These are phyloP conservation scores for Pelargonium fulgidum DNA, from an alignment of 441 rosid species.

Conservation along the genomic window DNA sequence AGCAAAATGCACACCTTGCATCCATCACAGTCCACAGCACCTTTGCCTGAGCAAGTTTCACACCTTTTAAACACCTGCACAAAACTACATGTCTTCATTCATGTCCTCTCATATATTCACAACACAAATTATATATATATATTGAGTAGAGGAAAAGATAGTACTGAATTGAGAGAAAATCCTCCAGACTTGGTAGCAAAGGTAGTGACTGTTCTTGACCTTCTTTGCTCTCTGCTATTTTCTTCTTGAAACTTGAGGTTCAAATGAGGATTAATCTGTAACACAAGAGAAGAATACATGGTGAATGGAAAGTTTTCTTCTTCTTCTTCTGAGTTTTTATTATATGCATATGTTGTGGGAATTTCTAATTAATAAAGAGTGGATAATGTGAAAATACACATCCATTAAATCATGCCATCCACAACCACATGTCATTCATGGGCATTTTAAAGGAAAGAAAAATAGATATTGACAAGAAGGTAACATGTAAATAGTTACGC, in stretches of 20 bases:
- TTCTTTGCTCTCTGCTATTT: neutral
- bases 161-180: constrained; percentile 47
- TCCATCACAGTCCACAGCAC: constrained; percentile 67
- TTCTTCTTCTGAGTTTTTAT: no score
- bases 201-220: constrained; percentile 19
- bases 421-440: neutral
- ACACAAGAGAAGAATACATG: neutral
- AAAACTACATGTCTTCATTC: neutral
- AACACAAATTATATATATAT: no score
- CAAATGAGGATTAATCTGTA: neutral
- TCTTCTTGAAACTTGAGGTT: neutral
- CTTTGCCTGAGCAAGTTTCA: constrained; percentile 52
- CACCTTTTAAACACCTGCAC: constrained; percentile 50
- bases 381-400: neutral
- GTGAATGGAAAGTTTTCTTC: neutral
- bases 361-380: neutral
- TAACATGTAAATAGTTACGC: no score
- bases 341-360: no score
- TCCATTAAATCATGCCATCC: neutral
- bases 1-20: constrained; percentile 45
- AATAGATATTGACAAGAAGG: neutral
- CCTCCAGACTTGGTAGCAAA: constrained; percentile 43
- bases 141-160: constrained; percentile 1
- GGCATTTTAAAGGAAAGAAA: neutral
- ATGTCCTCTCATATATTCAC: no score